Conservation (phyloP, 2,329 filamentous ascomycete genomes). For the Fusarium sp. region DNA sequence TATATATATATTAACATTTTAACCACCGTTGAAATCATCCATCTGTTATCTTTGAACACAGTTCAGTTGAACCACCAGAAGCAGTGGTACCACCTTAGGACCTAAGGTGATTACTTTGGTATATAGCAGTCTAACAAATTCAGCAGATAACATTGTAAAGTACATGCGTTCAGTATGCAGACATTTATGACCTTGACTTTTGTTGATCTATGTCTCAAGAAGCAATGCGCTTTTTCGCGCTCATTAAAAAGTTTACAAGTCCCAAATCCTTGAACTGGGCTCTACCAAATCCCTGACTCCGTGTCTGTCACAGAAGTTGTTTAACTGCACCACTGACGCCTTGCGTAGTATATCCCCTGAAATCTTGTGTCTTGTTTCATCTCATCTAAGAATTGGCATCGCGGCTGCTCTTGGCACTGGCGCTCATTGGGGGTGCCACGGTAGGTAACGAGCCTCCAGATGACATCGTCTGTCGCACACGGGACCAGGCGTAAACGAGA, state of each 20-base stretch:
- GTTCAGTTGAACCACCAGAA: not conserved
- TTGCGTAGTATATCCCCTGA: not conserved
- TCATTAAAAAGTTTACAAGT: constrained; percentile 34
- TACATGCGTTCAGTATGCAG: not conserved
- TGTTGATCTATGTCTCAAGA: constrained; percentile 15
- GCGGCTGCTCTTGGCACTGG: constrained; percentile 89
- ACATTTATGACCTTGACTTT: constrained; percentile 18
- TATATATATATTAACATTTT: not conserved
- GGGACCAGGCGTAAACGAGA: constrained; percentile 78
- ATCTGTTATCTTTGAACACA: not conserved
- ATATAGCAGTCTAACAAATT: not conserved
- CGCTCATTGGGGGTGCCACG: constrained; percentile 77
- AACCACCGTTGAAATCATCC: not conserved
- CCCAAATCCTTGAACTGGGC: constrained; percentile 6
- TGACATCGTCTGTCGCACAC: constrained; percentile 78
- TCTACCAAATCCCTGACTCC: not conserved
- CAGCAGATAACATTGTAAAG: not conserved
- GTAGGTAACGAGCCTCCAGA: constrained; percentile 76
- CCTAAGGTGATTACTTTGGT: too few relatives aligned
- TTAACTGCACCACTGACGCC: constrained; percentile 3
- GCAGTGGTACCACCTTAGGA: too few relatives aligned
- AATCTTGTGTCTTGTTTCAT: not conserved
- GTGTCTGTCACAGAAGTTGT: not conserved
- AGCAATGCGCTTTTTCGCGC: constrained; percentile 10
- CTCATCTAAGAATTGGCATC: constrained; percentile 73